Conservation (phyloP, 768 basidiomycete species). For the Xanthoconium purpureum region DNA sequence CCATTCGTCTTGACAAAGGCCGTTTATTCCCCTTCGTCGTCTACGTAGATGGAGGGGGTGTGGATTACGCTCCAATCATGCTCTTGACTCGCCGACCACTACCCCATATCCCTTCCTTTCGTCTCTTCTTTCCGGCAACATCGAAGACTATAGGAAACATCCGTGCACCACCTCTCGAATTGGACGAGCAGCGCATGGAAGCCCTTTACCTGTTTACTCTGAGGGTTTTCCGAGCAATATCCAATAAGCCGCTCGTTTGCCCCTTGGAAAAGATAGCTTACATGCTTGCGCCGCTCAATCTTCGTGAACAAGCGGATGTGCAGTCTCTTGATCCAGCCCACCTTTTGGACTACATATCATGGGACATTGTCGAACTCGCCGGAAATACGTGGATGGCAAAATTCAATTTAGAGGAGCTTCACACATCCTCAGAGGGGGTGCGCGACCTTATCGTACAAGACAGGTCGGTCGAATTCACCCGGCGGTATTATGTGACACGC, state of each 20-base stretch:
- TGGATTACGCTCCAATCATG: slow-evolving; percentile 54
- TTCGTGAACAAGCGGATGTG: slow-evolving; percentile 29
- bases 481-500: slow-evolving; percentile 56
- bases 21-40: slow-evolving; percentile 41
- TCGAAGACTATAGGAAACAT: slow-evolving; percentile 42
- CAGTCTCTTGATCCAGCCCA: slow-evolving; percentile 19
- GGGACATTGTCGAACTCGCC: slow-evolving; percentile 57
- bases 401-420: slow-evolving; percentile 40
- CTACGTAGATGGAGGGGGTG: slow-evolving; percentile 25
- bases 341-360: slow-evolving; percentile 52
- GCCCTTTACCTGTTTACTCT: slow-evolving; percentile 60
- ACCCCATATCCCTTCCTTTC: slow-evolving; percentile 53
- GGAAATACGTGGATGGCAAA: slow-evolving; percentile 51
- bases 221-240: slow-evolving; percentile 55
- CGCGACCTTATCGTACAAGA: slow-evolving; percentile 73
- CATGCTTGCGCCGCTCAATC: slow-evolving; percentile 62
- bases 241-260: slow-evolving; percentile 69
- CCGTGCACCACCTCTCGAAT: slow-evolving; percentile 46
- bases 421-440: slow-evolving; percentile 34
- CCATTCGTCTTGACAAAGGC: slow-evolving; percentile 24
- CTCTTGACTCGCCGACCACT: slow-evolving; percentile 67
- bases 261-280: slow-evolving; percentile 53
- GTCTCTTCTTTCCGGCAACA: slow-evolving; percentile 55
- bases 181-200: slow-evolving; percentile 46
- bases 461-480: slow-evolving; percentile 70